These are phyloP conservation scores for Gomphus sp. DNA, from an alignment of 1,284 basidiomycete genomes.

Conservation along the genomic window DNA sequence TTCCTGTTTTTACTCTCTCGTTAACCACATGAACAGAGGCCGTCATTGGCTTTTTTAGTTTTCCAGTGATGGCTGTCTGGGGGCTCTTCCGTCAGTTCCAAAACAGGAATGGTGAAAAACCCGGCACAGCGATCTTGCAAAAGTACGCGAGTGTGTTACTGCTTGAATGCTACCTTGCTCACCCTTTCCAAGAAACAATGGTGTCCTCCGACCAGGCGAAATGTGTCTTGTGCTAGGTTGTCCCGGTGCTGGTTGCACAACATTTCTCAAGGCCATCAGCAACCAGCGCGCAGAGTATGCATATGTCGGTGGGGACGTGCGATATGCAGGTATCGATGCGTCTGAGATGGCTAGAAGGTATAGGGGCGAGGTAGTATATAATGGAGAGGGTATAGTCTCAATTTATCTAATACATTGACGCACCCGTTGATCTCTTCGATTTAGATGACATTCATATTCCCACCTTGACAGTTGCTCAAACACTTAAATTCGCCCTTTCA, in stretches of 20 bases:
- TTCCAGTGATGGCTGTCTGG: constrained; percentile 41
- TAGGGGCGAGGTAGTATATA: constrained; percentile 83
- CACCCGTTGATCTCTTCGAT: constrained; percentile 15
- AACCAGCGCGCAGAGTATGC: constrained; percentile 25
- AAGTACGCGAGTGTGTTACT: constrained; percentile 44
- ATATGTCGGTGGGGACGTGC: constrained; percentile 29
- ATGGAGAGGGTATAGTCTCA: constrained; percentile 28
- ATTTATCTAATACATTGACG: background rate
- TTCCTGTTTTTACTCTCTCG: constrained; percentile 7
- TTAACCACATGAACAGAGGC: constrained; percentile 41
- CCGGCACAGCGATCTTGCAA: constrained; percentile 51
- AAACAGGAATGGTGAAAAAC: constrained; percentile 36
- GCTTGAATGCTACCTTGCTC: constrained; percentile 22
- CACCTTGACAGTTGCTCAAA: constrained; percentile 50
- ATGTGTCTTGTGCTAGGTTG: constrained; percentile 49
- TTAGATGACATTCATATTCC: constrained; percentile 43
- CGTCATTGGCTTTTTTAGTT: constrained; percentile 45
- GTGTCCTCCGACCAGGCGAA: constrained; percentile 65
- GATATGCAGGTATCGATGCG: constrained; percentile 39
- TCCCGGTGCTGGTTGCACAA: constrained; percentile 44
- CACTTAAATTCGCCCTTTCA: constrained; percentile 40
- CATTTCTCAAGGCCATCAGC: constrained; percentile 45
- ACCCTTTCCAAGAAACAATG: constrained; percentile 48
- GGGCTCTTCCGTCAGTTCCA: constrained; percentile 37
- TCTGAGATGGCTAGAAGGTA: constrained; percentile 47